Conservation (phyloP, 345 rosid genomes). For the Euphorbia pulcherrima region DNA sequence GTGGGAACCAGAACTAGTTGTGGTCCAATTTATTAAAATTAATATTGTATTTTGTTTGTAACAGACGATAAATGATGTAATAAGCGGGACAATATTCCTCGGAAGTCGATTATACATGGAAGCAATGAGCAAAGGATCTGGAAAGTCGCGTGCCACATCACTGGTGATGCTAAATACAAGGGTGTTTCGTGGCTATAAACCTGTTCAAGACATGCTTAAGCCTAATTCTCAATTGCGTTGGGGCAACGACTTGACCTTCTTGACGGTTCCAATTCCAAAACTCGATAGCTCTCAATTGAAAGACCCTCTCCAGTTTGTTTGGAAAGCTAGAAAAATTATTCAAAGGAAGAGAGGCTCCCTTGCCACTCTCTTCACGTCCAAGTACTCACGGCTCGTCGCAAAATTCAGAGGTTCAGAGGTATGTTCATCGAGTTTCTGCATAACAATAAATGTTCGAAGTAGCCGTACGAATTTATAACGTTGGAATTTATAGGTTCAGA, state of each 20-base stretch:
- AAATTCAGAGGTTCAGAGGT: slow-evolving; percentile 39
- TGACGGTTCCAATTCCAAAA: slow-evolving; percentile 29
- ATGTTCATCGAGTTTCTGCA: neutral
- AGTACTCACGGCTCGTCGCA: slow-evolving; percentile 21
- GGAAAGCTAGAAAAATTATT: slow-evolving; percentile 28
- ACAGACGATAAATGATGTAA: slow-evolving; percentile 50
- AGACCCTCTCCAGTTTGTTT: slow-evolving; percentile 36
- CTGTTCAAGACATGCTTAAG: slow-evolving; percentile 42
- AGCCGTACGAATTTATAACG: too few species aligned
- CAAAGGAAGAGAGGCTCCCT: slow-evolving; percentile 29
- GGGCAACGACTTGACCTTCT: slow-evolving; percentile 44
- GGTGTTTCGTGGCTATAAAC: slow-evolving; percentile 35
- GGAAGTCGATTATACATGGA: slow-evolving; percentile 50
- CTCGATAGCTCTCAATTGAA: neutral
- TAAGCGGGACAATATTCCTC: slow-evolving; percentile 40
- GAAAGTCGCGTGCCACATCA: slow-evolving; percentile 29
- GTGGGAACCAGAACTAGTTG: too few species aligned
- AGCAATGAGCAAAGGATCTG: slow-evolving; percentile 16
- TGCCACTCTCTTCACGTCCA: slow-evolving; percentile 24
- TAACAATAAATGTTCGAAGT: too few species aligned
- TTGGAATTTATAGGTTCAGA: too few species aligned
- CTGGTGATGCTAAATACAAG: slow-evolving; percentile 48
- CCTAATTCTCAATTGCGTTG: slow-evolving; percentile 35
- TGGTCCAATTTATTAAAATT: too few species aligned
- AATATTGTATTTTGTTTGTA: too few species aligned